phyloP scores from a whole-genome alignment of 2,329 filamentous ascomycete genomes.

The Venturia pyrina region DNA sequence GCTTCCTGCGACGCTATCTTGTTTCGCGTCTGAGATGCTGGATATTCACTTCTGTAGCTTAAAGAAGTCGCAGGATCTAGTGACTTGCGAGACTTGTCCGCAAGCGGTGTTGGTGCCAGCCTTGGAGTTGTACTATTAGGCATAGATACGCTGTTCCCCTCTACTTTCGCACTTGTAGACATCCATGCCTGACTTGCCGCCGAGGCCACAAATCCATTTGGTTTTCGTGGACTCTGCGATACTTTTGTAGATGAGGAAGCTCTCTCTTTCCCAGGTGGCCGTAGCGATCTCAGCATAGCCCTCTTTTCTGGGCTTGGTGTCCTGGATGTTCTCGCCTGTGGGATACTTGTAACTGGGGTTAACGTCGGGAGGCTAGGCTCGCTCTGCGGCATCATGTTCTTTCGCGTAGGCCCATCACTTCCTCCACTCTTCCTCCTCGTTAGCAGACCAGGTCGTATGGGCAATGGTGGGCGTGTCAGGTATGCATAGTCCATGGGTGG shows the following conservation, averaged over 20 bases:
- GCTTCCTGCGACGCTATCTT: constrained; percentile 3
- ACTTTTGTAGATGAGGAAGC: constrained; percentile 34
- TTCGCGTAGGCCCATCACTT: background rate
- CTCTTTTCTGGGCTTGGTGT: constrained; percentile 53
- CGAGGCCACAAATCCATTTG: constrained; percentile 45
- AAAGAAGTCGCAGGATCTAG: background rate
- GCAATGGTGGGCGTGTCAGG: constrained; percentile 60
- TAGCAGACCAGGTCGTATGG: constrained; percentile 40
- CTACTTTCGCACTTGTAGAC: background rate
- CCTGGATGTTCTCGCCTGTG: constrained; percentile 35
- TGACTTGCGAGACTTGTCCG: constrained; percentile 2
- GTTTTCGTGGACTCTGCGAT: background rate
- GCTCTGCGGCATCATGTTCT: constrained; percentile 9
- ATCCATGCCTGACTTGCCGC: constrained; percentile 55
- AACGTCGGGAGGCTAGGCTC: constrained; percentile 20
- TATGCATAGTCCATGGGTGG: constrained; percentile 71
- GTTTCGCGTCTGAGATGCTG: background rate
- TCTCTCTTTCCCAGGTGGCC: constrained; percentile 29
- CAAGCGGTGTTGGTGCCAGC: background rate
- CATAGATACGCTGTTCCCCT: background rate
- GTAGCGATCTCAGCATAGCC: constrained; percentile 44
- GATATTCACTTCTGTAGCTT: constrained; percentile 9
- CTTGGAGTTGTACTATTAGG: background rate
- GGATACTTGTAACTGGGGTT: constrained; percentile 23
- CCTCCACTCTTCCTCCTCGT: constrained; percentile 23